Evolutionary conservation across 2,329 filamentous ascomycete genomes (phyloP).

Genomic region (Harringtonia lauricola): DNA sequence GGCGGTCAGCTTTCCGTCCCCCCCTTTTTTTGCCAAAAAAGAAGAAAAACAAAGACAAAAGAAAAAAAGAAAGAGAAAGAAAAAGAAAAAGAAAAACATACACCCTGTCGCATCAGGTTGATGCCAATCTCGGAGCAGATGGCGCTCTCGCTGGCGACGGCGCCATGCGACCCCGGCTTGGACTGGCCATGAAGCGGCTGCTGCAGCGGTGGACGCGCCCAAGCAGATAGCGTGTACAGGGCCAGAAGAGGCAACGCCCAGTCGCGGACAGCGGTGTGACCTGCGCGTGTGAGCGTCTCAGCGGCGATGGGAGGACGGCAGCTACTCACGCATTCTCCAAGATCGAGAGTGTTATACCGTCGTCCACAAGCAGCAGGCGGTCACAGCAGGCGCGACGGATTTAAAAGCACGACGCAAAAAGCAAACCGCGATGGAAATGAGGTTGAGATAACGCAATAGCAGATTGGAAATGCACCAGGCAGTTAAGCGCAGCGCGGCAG

Average conservation of each 20-base stretch:
- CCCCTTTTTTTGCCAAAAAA: too few species aligned
- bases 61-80: not conserved
- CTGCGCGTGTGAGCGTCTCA: not conserved
- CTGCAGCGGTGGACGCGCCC: constrained; percentile 3
- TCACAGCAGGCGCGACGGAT: not conserved
- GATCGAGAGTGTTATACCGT: not conserved
- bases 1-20: too few species aligned
- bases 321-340: not conserved
- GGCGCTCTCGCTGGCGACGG: constrained; percentile 58
- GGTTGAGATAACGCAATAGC: too few species aligned
- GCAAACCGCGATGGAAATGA: too few species aligned
- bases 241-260: constrained; percentile 5
- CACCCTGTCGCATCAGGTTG: constrained; percentile 44
- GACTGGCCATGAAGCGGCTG: constrained; percentile 1
- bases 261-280: not conserved
- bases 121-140: constrained; percentile 61
- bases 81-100: constrained; percentile 12
- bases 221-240: not conserved
- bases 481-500: too few species aligned
- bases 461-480: too few species aligned
- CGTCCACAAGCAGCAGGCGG: not conserved
- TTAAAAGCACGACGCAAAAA: too few species aligned
- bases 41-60: not conserved
- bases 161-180: constrained; percentile 31
- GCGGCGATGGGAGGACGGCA: not conserved